A percentile compares a stretch with the other conserved stretches of the same genome.
Conservation (phyloP, 148 eudicot genomes). For the Cornus controversa region DNA sequence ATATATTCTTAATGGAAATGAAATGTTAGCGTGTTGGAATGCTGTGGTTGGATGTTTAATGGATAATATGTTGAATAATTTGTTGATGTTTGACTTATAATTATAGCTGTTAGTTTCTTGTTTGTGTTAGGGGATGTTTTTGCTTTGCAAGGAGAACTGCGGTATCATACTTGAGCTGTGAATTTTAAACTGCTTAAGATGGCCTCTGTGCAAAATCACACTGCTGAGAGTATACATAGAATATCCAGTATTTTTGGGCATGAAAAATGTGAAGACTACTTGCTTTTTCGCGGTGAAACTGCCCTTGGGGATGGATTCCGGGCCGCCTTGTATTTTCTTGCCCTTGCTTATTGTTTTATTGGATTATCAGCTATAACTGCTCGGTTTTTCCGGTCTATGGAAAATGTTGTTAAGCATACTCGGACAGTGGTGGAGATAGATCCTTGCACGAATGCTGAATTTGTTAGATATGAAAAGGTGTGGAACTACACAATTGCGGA, state of each 20-base stretch:
- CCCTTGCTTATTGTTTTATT: slow-evolving; percentile 76
- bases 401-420: slow-evolving; percentile 81
- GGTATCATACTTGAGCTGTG: slow-evolving; percentile 9
- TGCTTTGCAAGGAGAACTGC: slow-evolving; percentile 6
- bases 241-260: slow-evolving; percentile 16
- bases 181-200: slow-evolving; percentile 20
- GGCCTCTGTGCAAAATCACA: slow-evolving; percentile 21
- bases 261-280: slow-evolving; percentile 42
- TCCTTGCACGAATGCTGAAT: slow-evolving; percentile 52
- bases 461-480: slow-evolving; percentile 56
- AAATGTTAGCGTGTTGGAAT: neutral
- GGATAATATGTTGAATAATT: neutral
- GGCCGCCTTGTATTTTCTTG: slow-evolving; percentile 52
- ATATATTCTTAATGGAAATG: neutral
- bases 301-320: slow-evolving; percentile 54
- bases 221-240: slow-evolving; percentile 9
- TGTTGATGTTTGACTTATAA: neutral
- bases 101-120: neutral
- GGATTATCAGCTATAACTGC: slow-evolving; percentile 87
- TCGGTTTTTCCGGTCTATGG: slow-evolving; percentile 87
- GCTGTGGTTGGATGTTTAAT: neutral
- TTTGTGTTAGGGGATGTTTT: slow-evolving; percentile 6
- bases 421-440: slow-evolving; percentile 61
- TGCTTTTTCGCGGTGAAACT: slow-evolving; percentile 54
- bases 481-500: slow-evolving; percentile 95